Conservation (phyloP, 345 rosid species). For the Rhodomyrtus tomentosa region DNA sequence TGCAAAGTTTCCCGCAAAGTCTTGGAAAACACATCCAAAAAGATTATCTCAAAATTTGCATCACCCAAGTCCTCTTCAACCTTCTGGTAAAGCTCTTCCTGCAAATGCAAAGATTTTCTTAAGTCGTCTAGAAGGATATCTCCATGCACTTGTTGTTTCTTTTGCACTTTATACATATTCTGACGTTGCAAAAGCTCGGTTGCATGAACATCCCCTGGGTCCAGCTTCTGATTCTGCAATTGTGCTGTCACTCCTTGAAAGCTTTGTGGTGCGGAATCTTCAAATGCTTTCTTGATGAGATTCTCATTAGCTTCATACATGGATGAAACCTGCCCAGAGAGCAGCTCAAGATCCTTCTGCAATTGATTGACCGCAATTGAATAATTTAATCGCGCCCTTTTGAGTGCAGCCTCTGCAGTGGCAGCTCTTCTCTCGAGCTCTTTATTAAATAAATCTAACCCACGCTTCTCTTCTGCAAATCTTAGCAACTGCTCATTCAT, state of each 20-base stretch:
- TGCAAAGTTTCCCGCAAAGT: conserved; percentile 51
- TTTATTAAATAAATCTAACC: conserved; percentile 47
- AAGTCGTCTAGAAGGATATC: conserved; percentile 64
- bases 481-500: conserved; percentile 50
- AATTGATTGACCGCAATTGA: conserved; percentile 88
- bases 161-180: conserved; percentile 28
- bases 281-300: conserved; percentile 74
- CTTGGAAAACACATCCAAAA: conserved; percentile 73
- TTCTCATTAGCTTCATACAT: conserved; percentile 88
- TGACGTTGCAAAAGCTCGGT: conserved; percentile 18
- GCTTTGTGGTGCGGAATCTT: conserved; percentile 42
- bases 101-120: conserved; percentile 69
- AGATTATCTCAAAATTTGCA: conserved; percentile 51
- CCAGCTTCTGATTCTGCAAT: conserved; percentile 12
- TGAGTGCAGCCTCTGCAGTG: conserved; percentile 79
- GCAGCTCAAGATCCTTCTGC: conserved; percentile 92
- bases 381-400: conserved; percentile 92
- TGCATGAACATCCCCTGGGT: conserved; percentile 14
- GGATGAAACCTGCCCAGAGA: conserved; percentile 84
- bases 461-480: conserved; percentile 58
- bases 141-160: conserved; percentile 44
- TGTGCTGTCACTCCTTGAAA: conserved; percentile 15
- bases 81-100: conserved; percentile 68
- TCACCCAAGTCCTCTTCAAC: conserved; percentile 76
- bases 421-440: conserved; percentile 75